Evolutionary conservation across 2,329 filamentous ascomycete genomes (phyloP).

Genomic region (Fusarium humuli): DNA sequence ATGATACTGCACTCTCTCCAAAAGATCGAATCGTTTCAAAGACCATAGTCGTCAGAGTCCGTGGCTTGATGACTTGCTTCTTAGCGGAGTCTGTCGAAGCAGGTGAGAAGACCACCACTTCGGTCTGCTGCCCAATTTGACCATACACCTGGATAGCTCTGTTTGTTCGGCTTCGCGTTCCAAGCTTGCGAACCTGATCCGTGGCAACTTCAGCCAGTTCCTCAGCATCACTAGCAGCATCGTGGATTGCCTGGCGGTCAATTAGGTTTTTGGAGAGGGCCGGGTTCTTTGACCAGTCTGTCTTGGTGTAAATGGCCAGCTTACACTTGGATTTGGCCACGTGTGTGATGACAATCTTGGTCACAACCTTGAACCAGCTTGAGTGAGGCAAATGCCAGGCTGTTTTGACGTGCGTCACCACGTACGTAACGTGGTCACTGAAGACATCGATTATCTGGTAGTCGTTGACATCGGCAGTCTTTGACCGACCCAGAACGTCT

Average conservation of each 20-base stretch:
- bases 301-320: slow-evolving; percentile 85
- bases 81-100: slow-evolving; percentile 59
- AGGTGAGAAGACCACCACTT: slow-evolving; percentile 71
- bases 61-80: slow-evolving; percentile 70
- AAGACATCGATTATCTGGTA: slow-evolving; percentile 87
- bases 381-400: slow-evolving; percentile 89
- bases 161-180: slow-evolving; percentile 78
- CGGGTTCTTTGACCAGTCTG: slow-evolving; percentile 84
- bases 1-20: slow-evolving; percentile 78
- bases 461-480: slow-evolving; percentile 76
- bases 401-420: slow-evolving; percentile 71
- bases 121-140: slow-evolving; percentile 75
- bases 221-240: slow-evolving; percentile 77
- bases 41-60: slow-evolving; percentile 75
- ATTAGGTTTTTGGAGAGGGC: slow-evolving; percentile 70
- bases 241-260: slow-evolving; percentile 79
- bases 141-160: slow-evolving; percentile 85
- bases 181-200: slow-evolving; percentile 80
- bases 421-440: slow-evolving; percentile 78
- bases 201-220: slow-evolving; percentile 81
- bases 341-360: slow-evolving; percentile 94
- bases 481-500: slow-evolving; percentile 72
- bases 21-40: slow-evolving; percentile 79
- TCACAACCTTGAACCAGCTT: slow-evolving; percentile 82
- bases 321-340: slow-evolving; percentile 92